phyloP scores from a whole-genome alignment of 2,329 filamentous ascomycete species.

The Ascochyta fabae region DNA sequence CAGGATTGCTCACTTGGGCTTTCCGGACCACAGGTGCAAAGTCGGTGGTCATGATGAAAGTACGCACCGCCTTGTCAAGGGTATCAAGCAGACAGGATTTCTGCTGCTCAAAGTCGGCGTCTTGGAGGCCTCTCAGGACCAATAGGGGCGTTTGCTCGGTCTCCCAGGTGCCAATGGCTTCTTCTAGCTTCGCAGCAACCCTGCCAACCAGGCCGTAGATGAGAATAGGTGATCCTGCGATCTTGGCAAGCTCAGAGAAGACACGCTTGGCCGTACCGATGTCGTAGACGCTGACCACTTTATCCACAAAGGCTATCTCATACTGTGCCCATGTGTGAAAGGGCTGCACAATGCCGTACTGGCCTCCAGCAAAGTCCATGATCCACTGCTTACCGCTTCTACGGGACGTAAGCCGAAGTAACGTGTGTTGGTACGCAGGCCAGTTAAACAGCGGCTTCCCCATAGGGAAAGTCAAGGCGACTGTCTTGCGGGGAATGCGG shows the following conservation, averaged over 20 bases:
- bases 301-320: not conserved
- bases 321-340: not conserved
- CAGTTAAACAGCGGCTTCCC: not conserved
- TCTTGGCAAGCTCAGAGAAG: not conserved
- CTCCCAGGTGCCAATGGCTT: not conserved
- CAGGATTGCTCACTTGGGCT: not conserved
- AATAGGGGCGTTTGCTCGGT: not conserved
- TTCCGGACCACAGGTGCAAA: not conserved
- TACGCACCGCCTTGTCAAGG: not conserved
- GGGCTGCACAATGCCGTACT: constrained; percentile 1
- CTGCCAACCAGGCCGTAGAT: not conserved
- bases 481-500: not conserved
- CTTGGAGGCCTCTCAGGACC: not conserved
- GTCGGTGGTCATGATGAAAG: not conserved
- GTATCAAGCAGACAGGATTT: not conserved
- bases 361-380: not conserved
- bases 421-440: not conserved
- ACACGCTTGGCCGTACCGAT: not conserved
- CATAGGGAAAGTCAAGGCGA: not conserved
- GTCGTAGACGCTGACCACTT: not conserved
- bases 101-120: not conserved
- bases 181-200: not conserved
- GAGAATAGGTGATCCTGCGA: not conserved
- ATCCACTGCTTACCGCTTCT: not conserved
- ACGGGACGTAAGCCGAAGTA: not conserved